Evolutionary conservation across 225 moss, liverwort and hornwort species (phyloP).

Genomic region (Pleurozium schreberi): DNA sequence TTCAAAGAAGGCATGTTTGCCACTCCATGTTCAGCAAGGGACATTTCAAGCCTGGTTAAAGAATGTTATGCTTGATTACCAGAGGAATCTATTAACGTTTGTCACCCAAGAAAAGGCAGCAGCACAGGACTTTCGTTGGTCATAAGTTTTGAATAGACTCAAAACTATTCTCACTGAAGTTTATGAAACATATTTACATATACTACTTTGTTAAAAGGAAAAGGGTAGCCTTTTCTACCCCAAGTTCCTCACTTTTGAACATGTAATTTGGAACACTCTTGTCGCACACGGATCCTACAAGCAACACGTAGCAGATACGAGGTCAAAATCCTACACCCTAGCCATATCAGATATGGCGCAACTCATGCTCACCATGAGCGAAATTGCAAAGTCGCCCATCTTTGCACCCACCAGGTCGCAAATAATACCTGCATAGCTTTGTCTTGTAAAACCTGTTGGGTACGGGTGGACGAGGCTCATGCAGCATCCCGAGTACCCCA

Average conservation of each 20-base stretch:
- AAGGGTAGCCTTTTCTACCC: slow-evolving; percentile 10
- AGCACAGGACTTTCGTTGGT: neutral
- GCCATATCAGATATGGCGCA: slow-evolving; percentile 24
- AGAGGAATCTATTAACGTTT: neutral
- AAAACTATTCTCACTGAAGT: neutral
- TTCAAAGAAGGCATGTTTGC: neutral
- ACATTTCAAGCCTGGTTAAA: neutral
- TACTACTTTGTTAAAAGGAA: slow-evolving; percentile 6
- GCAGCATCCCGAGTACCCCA: neutral
- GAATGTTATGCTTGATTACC: neutral
- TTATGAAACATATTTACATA: slow-evolving; percentile 19
- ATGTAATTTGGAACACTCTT: neutral
- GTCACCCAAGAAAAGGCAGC: neutral
- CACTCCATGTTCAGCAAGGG: neutral
- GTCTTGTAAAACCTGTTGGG: slow-evolving; percentile 35
- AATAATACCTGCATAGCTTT: slow-evolving; percentile 55
- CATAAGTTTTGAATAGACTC: neutral
- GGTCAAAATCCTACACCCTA: neutral
- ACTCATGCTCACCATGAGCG: slow-evolving; percentile 66
- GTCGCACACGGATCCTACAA: neutral
- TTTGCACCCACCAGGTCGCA: slow-evolving; percentile 33
- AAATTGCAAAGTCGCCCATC: slow-evolving; percentile 36
- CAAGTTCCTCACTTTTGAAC: slow-evolving; percentile 4
- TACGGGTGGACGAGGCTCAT: slow-evolving; percentile 8
- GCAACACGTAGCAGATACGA: slow-evolving; percentile 4